These are phyloP conservation scores for Annulohypoxylon truncatum DNA, from an alignment of 2,329 filamentous ascomycete species.

Conservation along the genomic window DNA sequence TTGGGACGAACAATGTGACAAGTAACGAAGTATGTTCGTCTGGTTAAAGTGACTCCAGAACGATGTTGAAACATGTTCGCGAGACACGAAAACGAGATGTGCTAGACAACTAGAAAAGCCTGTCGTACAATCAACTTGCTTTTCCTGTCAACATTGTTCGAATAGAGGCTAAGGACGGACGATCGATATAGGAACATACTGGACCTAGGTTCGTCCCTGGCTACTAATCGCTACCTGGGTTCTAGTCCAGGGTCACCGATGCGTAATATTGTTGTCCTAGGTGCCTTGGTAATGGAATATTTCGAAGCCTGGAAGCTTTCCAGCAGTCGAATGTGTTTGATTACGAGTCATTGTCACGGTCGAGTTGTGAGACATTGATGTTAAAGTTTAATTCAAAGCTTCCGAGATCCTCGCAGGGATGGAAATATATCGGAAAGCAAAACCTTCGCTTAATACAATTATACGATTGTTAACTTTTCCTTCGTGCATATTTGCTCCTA, in stretches of 20 bases:
- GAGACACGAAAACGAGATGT: background rate
- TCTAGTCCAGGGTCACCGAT: background rate
- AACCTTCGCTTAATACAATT: background rate
- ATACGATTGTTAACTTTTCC: no score
- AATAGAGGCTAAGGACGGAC: background rate
- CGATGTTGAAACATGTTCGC: background rate
- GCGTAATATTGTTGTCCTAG: background rate
- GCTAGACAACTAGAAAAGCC: background rate
- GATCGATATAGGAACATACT: slow-evolving; percentile 10
- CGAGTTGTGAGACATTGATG: slow-evolving; percentile 7
- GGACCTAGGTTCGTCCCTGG: background rate
- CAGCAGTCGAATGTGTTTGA: background rate
- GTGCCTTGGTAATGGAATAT: background rate
- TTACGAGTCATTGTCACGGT: slow-evolving; percentile 19
- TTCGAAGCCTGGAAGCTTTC: background rate
- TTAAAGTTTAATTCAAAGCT: slow-evolving; percentile 6
- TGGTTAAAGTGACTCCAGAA: background rate
- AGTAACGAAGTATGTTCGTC: background rate
- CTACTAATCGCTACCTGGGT: background rate
- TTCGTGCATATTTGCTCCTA: slow-evolving; percentile 1
- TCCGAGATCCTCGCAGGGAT: slow-evolving; percentile 15
- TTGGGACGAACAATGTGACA: background rate
- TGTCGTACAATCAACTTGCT: slow-evolving; percentile 12
- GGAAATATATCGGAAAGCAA: background rate
- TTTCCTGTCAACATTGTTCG: slow-evolving; percentile 17